These are phyloP conservation scores for Kwoniella sp. DNA, from an alignment of 768 basidiomycete genomes.

Conservation along the genomic window DNA sequence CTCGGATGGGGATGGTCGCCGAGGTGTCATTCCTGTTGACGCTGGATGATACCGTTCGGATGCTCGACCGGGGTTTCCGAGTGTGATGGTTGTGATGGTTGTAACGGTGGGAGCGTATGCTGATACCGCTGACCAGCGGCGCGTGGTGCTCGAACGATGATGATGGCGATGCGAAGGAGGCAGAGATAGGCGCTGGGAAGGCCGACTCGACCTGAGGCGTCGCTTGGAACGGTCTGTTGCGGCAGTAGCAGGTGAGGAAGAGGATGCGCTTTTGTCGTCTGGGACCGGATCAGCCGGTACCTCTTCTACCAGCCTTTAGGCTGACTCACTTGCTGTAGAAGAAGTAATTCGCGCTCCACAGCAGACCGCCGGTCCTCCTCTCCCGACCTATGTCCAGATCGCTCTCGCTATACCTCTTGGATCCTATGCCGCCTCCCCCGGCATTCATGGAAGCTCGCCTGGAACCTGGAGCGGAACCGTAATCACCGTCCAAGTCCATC, in stretches of 20 bases:
- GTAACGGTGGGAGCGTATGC: slow-evolving; percentile 6
- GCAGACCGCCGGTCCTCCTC: slow-evolving; percentile 60
- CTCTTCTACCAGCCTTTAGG: not conserved
- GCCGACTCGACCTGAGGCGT: slow-evolving; percentile 12
- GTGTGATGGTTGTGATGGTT: slow-evolving; percentile 17
- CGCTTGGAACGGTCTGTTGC: slow-evolving; percentile 52
- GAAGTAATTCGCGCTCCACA: slow-evolving; percentile 98
- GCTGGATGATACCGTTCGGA: slow-evolving; percentile 3
- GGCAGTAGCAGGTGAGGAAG: slow-evolving; percentile 88
- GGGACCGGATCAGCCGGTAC: not conserved
- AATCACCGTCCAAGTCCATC: slow-evolving; percentile 39
- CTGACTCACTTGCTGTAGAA: slow-evolving; percentile 79
- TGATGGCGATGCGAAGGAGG: slow-evolving; percentile 23
- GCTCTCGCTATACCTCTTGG: slow-evolving; percentile 4
- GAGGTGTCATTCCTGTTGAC: slow-evolving; percentile 5
- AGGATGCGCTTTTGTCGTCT: slow-evolving; percentile 69
- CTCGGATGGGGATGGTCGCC: slow-evolving; percentile 39
- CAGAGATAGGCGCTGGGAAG: slow-evolving; percentile 37
- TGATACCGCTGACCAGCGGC: not conserved
- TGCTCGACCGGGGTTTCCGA: slow-evolving; percentile 17
- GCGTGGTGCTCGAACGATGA: slow-evolving; percentile 8
- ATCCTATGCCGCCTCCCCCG: not conserved
- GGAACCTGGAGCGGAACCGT: slow-evolving; percentile 8
- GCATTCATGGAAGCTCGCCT: slow-evolving; percentile 9
- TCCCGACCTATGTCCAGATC: slow-evolving; percentile 15